Evolutionary conservation across 495 filamentous ascomycete species (phyloP), one percentile per base, ranked within the genome.

Genomic region (Hypoxylon fuscum): DNA sequence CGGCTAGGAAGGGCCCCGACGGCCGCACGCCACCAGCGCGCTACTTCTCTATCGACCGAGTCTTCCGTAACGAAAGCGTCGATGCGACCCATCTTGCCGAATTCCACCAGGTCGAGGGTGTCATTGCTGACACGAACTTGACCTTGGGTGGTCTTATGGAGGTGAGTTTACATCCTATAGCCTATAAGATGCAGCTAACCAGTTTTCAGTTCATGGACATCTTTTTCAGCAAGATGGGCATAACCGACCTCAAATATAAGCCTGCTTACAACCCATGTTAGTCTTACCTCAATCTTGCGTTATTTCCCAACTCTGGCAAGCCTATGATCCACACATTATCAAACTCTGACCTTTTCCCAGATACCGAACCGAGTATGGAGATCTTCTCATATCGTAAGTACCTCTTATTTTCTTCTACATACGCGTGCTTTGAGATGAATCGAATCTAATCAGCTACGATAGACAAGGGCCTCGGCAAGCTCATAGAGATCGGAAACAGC

Each of bases 91-190:
- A 98, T 80, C 78, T 98, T 62, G 93, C 93, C 11, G 94, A 98
- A 79, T 98, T 98, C 85, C 95, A 98, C 78, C 95, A 98, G 73
- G 88, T 97, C 41, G 95, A 98, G 77, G 95, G 95, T 72, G 93
- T 98, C 55, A 97, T 98, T 80, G 95, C 95, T 10, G 95, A 98
- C 74, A 97, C 93, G 68, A 88, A 87, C 17, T 78, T 98, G 38
- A 93, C 93, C 6, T 83, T 98, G 10, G 95, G 94, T 61, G 94
- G 93, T 22, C 79, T 97, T 63, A 97, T 97, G 79, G 90, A 91
- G 27, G 63, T 62, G 23, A 53, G 57, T 9, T 23, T 47, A 21
- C 9, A 2, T 23, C 21, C 3, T 20, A 6, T 6, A 10, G 5
- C 12, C 3, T 23, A 35, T 27, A 31, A 44, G 2, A 22, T 5